Conservation (phyloP, 2,329 filamentous ascomycete genomes). For the Saccharata proteae region DNA sequence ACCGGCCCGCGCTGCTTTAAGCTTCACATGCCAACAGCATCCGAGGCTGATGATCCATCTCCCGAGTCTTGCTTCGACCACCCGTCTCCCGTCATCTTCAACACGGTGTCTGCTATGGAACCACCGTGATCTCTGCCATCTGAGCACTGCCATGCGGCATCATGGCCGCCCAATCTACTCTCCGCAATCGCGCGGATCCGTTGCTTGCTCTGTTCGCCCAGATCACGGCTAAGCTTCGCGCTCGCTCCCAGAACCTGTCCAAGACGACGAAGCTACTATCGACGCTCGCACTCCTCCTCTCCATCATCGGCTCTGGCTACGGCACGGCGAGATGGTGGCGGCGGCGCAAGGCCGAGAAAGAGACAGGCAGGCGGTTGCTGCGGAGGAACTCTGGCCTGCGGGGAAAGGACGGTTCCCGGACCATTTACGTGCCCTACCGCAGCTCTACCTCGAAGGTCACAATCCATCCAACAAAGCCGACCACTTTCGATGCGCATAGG, state of each 20-base stretch:
- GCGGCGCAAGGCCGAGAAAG: conserved; percentile 60
- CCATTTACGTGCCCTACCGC: conserved; percentile 90
- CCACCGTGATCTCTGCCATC: too few relatives aligned
- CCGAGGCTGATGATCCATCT: too few relatives aligned
- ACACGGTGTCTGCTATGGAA: too few relatives aligned
- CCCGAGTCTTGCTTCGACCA: too few relatives aligned
- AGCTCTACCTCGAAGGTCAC: conserved; percentile 79
- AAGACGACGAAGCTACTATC: conserved; percentile 62
- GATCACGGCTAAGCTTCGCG: conserved; percentile 37
- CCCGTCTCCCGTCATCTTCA: too few relatives aligned
- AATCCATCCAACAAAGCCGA: conserved; percentile 78
- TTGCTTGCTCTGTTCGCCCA: conserved; percentile 34
- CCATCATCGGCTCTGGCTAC: conserved; percentile 68
- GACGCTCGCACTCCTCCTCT: conserved; percentile 60
- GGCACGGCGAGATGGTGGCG: conserved; percentile 70
- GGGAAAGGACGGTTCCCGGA: conserved; percentile 88
- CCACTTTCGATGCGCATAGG: conserved; percentile 93
- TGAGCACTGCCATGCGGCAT: too few relatives aligned
- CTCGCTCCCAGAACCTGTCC: conserved; percentile 50
- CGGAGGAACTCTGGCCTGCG: conserved; percentile 85
- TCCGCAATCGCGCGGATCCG: conserved; percentile 39
- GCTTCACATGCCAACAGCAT: too few relatives aligned
- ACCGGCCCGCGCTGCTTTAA: too few relatives aligned
- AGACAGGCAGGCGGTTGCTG: conserved; percentile 69
- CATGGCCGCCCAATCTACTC: conserved; percentile 84